Evolutionary conservation across 306 rosid genomes (phyloP).

Genomic region (Corylus avellana): DNA sequence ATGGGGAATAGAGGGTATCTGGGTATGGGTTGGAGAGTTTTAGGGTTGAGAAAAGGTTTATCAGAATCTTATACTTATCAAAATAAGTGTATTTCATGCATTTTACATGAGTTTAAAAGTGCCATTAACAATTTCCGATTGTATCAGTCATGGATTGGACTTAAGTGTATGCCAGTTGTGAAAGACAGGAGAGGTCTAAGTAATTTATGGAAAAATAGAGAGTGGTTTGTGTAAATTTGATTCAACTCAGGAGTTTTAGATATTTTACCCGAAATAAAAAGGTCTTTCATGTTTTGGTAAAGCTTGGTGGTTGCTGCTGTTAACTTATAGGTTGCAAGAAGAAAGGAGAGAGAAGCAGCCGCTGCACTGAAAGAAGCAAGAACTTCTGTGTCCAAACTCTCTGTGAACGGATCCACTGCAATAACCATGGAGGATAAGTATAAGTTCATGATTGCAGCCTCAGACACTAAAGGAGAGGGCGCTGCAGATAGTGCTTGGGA

Average conservation of each 20-base stretch:
- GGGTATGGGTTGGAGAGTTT: neutral
- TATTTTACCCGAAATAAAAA: neutral
- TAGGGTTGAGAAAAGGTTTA: neutral
- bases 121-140: neutral
- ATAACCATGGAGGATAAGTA: conserved; percentile 77
- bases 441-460: conserved; percentile 65
- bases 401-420: conserved; percentile 49
- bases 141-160: neutral
- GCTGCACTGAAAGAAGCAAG: conserved; percentile 81
- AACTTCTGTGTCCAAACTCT: conserved; percentile 51
- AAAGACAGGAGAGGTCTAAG: neutral
- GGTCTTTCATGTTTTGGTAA: neutral
- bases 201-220: neutral
- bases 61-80: neutral
- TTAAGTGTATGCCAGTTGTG: neutral
- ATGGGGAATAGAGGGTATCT: neutral
- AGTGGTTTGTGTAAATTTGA: neutral
- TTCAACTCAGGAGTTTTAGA: no score
- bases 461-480: conserved; percentile 58
- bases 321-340: conserved; percentile 70
- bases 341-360: conserved; percentile 87
- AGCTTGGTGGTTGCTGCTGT: conserved; percentile 20
- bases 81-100: no score
- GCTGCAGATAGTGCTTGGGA: conserved; percentile 93
- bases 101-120: no score